A percentile compares a stretch with the other conserved stretches of the same genome.
These are phyloP conservation scores for Citropsis articulata DNA, from an alignment of 345 rosid species.

Conservation along the genomic window DNA sequence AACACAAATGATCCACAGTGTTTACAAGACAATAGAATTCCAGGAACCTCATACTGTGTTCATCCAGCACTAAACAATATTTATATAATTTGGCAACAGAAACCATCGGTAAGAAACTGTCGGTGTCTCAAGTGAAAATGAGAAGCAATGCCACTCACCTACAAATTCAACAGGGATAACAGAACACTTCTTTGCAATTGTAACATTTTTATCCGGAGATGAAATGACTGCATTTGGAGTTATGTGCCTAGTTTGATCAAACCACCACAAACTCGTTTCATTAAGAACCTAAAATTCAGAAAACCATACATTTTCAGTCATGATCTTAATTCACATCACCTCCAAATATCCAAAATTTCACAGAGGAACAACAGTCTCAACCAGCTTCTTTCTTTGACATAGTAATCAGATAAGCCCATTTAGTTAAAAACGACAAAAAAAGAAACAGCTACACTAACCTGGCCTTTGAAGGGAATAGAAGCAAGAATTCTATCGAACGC, in stretches of 20 bases:
- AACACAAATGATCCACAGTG: not conserved
- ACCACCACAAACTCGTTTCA: conserved; percentile 97
- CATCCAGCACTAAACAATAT: not conserved
- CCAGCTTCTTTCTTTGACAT: not conserved
- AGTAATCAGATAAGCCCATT: not conserved
- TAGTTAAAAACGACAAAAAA: not conserved
- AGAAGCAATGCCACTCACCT: conserved; percentile 46
- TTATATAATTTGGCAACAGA: not conserved
- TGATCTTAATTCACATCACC: not conserved
- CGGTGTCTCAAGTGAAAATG: not conserved
- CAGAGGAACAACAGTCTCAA: not conserved
- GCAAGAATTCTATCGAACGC: conserved; percentile 91
- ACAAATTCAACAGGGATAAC: conserved; percentile 96
- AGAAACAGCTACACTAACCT: conserved; percentile 36
- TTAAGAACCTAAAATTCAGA: conserved; percentile 70
- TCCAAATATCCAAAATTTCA: not conserved
- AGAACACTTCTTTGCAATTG: conserved; percentile 86
- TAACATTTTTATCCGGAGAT: conserved; percentile 84
- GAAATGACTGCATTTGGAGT: conserved; percentile 72
- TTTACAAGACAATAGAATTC: not conserved
- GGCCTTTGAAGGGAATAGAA: conserved; percentile 94
- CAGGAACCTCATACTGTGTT: not conserved
- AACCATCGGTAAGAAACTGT: not conserved
- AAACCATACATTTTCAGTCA: not conserved
- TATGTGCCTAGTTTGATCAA: conserved; percentile 64